Conservation (phyloP, 345 rosid species). For the Hirschfeldia incana region DNA sequence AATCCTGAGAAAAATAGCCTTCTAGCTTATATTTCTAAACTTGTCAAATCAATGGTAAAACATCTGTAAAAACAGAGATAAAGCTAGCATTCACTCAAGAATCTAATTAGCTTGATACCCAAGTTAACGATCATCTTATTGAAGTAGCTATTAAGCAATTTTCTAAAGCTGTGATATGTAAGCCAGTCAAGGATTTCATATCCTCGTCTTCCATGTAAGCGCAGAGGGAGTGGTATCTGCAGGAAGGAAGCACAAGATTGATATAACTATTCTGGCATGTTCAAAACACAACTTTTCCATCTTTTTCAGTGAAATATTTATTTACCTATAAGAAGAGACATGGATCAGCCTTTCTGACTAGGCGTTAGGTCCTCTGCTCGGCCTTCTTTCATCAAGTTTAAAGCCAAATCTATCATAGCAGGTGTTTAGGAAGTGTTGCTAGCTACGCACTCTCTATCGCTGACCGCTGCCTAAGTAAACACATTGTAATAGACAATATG, state of each 20-base stretch:
- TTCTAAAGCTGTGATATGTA: no score
- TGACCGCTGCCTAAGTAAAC: slow-evolving; percentile 79
- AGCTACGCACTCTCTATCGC: slow-evolving; percentile 75
- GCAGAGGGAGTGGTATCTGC: slow-evolving; percentile 85
- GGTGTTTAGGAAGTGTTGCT: slow-evolving; percentile 95
- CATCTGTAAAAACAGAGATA: no score
- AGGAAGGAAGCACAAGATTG: neutral
- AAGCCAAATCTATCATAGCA: slow-evolving; percentile 88
- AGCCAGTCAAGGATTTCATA: slow-evolving; percentile 27
- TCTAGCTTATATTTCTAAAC: no score
- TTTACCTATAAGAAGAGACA: slow-evolving; percentile 71
- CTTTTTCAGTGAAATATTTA: neutral
- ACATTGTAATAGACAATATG: slow-evolving; percentile 35
- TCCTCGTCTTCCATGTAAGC: slow-evolving; percentile 98
- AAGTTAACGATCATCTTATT: no score
- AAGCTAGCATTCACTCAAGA: no score
- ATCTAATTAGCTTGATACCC: no score
- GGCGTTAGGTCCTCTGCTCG: slow-evolving; percentile 83
- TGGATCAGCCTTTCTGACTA: slow-evolving; percentile 67
- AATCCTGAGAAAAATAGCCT: no score
- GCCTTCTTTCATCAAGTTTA: slow-evolving; percentile 90
- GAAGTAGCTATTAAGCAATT: no score
- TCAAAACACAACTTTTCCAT: neutral
- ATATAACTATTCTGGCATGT: neutral
- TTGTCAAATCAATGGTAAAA: no score